Evolutionary conservation across 1,284 basidiomycete genomes (phyloP).

Genomic region (Moniliophthora roreri): DNA sequence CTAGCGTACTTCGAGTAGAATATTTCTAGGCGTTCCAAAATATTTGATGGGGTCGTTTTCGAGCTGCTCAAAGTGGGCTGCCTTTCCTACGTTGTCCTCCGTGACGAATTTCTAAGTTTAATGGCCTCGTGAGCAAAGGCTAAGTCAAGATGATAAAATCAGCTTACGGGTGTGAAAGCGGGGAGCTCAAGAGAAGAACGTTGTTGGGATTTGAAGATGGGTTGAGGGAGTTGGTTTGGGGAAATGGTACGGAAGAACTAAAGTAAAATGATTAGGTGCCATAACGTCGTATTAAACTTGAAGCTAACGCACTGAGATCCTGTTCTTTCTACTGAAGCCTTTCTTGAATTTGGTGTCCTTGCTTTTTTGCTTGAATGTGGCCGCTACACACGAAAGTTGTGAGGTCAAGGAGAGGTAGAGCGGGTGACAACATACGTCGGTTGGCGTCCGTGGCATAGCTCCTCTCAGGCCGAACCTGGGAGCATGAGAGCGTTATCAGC

Average conservation of each 20-base stretch:
- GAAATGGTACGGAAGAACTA: slow-evolving; percentile 36
- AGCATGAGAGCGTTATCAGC: background rate
- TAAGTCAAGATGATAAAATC: background rate
- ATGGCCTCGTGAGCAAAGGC: background rate
- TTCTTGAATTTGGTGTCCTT: slow-evolving; percentile 24
- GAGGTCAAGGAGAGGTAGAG: background rate
- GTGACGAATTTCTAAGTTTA: slow-evolving; percentile 41
- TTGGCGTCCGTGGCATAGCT: background rate
- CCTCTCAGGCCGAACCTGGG: background rate
- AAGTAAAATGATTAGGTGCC: background rate
- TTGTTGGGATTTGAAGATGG: slow-evolving; percentile 32
- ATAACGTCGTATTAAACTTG: too few species aligned
- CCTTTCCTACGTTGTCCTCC: slow-evolving; percentile 36
- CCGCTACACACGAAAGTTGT: background rate
- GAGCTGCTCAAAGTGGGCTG: slow-evolving; percentile 39
- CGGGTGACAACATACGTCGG: background rate
- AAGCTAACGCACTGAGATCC: slow-evolving; percentile 21
- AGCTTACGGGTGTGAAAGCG: slow-evolving; percentile 40
- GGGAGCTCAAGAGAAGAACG: slow-evolving; percentile 32
- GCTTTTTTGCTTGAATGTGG: slow-evolving; percentile 3
- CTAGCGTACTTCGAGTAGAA: slow-evolving; percentile 59
- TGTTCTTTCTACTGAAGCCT: slow-evolving; percentile 17
- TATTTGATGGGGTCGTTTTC: slow-evolving; percentile 52
- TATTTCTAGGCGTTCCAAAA: slow-evolving; percentile 65
- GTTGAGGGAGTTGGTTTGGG: slow-evolving; percentile 29